Evolutionary conservation across 768 basidiomycete species (phyloP).

Genomic region (Lactarius vividus): DNA sequence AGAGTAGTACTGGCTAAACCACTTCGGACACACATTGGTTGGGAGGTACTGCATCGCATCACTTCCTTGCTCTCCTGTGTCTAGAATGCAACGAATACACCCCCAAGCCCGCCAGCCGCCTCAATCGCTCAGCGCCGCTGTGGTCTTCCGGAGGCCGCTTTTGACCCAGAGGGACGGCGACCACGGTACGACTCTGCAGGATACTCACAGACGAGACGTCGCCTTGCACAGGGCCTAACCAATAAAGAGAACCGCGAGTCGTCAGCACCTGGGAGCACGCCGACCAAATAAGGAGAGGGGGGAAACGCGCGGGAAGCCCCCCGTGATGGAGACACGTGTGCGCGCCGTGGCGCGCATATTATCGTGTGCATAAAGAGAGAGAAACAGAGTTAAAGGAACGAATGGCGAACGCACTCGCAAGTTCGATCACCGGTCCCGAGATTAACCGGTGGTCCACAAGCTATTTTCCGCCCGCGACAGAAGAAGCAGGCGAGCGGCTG

Average conservation of each 20-base stretch:
- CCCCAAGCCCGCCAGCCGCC: not conserved
- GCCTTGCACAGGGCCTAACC: slow-evolving; percentile 22
- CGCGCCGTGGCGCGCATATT: not conserved
- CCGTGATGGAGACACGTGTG: not conserved
- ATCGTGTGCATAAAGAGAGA: not conserved
- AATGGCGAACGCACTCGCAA: slow-evolving; percentile 20
- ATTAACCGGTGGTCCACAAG: slow-evolving; percentile 16
- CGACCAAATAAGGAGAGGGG: not conserved
- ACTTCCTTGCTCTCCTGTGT: not conserved
- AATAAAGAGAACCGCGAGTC: not conserved
- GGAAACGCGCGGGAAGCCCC: not conserved
- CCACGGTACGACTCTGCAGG: slow-evolving; percentile 23
- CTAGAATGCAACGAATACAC: not conserved
- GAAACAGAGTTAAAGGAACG: not conserved
- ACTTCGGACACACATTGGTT: not conserved
- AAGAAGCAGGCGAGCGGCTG: slow-evolving; percentile 25
- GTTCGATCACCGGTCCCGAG: slow-evolving; percentile 12
- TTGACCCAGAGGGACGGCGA: slow-evolving; percentile 18
- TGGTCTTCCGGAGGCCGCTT: slow-evolving; percentile 3
- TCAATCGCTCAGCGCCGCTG: not conserved
- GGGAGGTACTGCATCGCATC: not conserved
- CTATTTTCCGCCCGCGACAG: slow-evolving; percentile 25
- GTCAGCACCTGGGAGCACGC: slow-evolving; percentile 7
- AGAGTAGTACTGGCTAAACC: not conserved
- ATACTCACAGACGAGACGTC: slow-evolving; percentile 24